These are phyloP conservation scores for Closterium sp. DNA, from an alignment of 139 green algal species.

Conservation along the genomic window DNA sequence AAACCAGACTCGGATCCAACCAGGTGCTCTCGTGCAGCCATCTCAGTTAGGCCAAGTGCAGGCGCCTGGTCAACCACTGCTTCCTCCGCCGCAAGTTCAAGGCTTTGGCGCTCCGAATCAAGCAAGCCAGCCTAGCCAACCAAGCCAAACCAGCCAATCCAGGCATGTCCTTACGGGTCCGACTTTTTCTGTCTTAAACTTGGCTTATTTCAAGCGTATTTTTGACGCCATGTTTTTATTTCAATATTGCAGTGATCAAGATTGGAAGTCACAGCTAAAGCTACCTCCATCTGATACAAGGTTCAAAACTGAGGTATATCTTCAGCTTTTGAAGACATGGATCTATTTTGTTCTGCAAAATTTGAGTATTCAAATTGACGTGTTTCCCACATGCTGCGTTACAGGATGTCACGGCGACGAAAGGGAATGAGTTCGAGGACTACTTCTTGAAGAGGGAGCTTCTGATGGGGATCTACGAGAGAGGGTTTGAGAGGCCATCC, in stretches of 20 bases:
- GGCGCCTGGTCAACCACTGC: not conserved
- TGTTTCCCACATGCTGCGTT: no score
- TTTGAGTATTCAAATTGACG: no score
- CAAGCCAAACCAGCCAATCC: not conserved
- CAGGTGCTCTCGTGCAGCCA: not conserved
- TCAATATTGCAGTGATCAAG: slow-evolving; percentile 44
- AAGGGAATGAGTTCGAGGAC: slow-evolving; percentile 99
- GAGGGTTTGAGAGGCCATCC: slow-evolving; percentile 84
- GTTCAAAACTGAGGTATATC: slow-evolving; percentile 82
- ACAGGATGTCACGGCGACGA: slow-evolving; percentile 97
- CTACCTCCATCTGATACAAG: slow-evolving; percentile 80
- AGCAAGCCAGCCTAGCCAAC: not conserved
- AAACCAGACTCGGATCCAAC: not conserved
- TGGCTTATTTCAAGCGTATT: not conserved
- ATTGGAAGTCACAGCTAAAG: slow-evolving; percentile 85
- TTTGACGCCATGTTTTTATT: not conserved
- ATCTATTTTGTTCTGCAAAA: no score
- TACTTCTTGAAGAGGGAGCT: slow-evolving; percentile 98
- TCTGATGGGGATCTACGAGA: slow-evolving; percentile 99
- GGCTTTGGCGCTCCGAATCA: not conserved
- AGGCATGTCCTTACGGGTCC: not conserved
- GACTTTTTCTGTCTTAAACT: no score
- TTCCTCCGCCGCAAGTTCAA: not conserved
- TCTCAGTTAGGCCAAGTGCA: not conserved
- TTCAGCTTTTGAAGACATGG: not conserved